phyloP scores from a whole-genome alignment of 2,329 filamentous ascomycete species.

The Amauroascus verrucosus region DNA sequence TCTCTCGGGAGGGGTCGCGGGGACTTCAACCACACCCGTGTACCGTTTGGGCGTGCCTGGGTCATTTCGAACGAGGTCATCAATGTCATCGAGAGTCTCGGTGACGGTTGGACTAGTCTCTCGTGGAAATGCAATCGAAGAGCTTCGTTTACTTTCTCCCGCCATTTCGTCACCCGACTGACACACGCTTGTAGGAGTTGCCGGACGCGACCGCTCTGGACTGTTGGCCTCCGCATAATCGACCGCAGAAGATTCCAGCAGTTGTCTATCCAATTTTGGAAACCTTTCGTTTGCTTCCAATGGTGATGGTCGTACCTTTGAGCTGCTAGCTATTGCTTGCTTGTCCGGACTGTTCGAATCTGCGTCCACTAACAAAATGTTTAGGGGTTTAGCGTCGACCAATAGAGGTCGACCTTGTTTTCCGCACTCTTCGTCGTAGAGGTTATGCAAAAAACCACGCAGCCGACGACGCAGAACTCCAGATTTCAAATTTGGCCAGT shows the following conservation, averaged over 20 bases:
- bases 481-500: constrained; percentile 47
- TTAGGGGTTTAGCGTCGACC: constrained; percentile 14
- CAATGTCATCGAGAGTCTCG: constrained; percentile 2
- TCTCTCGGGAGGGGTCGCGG: neutral
- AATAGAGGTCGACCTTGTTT: constrained; percentile 4
- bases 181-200: neutral
- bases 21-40: neutral
- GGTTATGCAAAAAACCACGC: constrained; percentile 52
- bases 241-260: neutral
- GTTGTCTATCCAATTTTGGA: neutral
- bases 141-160: neutral
- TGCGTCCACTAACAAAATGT: constrained; percentile 13
- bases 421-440: constrained; percentile 42
- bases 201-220: neutral
- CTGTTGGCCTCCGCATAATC: neutral
- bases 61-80: neutral
- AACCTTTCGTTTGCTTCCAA: neutral
- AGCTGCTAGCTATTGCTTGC: neutral
- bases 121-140: neutral
- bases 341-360: neutral
- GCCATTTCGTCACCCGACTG: neutral
- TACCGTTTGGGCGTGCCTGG: neutral
- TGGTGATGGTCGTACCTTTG: neutral
- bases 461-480: constrained; percentile 54
- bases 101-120: neutral